Conservation (phyloP, 2,329 filamentous ascomycete genomes). For the Fusarium sp. region DNA sequence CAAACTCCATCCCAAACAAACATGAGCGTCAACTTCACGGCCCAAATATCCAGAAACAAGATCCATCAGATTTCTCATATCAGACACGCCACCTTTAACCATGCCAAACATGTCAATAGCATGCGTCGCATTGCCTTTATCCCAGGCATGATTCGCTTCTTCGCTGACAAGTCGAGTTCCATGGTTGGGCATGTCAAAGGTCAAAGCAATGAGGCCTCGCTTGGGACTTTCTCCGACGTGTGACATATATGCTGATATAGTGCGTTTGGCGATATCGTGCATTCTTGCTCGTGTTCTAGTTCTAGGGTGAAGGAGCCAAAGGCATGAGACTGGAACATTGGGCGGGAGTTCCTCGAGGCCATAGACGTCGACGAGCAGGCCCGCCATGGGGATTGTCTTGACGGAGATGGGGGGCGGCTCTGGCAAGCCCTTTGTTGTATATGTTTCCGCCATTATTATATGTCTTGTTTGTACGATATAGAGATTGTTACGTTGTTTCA, state of each 20-base stretch:
- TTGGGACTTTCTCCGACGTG: slow-evolving; percentile 41
- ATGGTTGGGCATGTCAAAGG: slow-evolving; percentile 95
- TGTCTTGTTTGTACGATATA: background rate
- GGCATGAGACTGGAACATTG: slow-evolving; percentile 71
- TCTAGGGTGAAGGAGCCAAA: slow-evolving; percentile 93
- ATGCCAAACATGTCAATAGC: slow-evolving; percentile 92
- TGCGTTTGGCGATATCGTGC: slow-evolving; percentile 75
- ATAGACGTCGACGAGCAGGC: slow-evolving; percentile 82
- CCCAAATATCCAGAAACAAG: slow-evolving; percentile 78
- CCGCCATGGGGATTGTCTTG: slow-evolving; percentile 77
- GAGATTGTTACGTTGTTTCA: background rate
- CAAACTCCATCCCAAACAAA: slow-evolving; percentile 84
- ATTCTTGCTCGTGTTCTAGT: slow-evolving; percentile 77
- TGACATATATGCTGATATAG: slow-evolving; percentile 75
- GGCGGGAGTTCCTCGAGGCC: slow-evolving; percentile 78
- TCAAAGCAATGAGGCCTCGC: slow-evolving; percentile 78
- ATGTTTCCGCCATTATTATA: slow-evolving; percentile 43
- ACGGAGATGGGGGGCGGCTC: slow-evolving; percentile 66
- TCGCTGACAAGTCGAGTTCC: slow-evolving; percentile 76
- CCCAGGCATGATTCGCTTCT: slow-evolving; percentile 81
- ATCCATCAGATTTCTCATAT: slow-evolving; percentile 80
- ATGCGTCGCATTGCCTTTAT: slow-evolving; percentile 80
- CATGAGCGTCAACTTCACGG: slow-evolving; percentile 67
- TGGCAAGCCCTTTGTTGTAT: slow-evolving; percentile 52
- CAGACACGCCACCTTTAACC: slow-evolving; percentile 77